A percentile compares a stretch with the other conserved stretches of the same genome.
These are phyloP conservation scores for Ophiobolus disseminans DNA, from an alignment of 2,329 filamentous ascomycete genomes.

Conservation along the genomic window DNA sequence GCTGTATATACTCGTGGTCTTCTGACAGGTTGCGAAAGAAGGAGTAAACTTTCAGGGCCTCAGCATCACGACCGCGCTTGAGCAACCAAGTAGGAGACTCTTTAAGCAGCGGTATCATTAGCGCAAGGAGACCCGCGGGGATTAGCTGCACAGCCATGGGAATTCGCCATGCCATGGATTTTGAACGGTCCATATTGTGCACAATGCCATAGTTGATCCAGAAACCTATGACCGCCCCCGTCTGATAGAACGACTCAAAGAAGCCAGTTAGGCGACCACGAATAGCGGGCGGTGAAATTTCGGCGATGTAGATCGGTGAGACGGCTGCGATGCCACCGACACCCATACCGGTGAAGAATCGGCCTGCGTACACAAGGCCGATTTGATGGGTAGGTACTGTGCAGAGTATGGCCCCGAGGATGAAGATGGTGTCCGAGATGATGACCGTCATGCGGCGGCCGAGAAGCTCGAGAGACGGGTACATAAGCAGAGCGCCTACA, in stretches of 20 bases:
- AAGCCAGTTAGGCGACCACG: conserved; percentile 70
- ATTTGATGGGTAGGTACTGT: conserved; percentile 45
- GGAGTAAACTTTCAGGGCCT: conserved; percentile 51
- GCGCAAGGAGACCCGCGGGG: conserved; percentile 46
- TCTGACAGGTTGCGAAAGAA: conserved; percentile 56
- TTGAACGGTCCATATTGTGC: conserved; percentile 51
- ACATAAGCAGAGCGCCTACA: conserved; percentile 60
- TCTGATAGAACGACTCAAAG: conserved; percentile 70
- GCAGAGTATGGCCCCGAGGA: conserved; percentile 50
- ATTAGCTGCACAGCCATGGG: conserved; percentile 61
- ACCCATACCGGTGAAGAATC: conserved; percentile 49
- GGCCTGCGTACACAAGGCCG: conserved; percentile 52
- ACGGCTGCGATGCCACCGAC: conserved; percentile 50
- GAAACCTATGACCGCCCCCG: conserved; percentile 60
- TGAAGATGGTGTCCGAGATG: conserved; percentile 55
- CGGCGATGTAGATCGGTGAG: conserved; percentile 48
- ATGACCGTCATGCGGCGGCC: conserved; percentile 61
- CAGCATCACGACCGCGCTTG: conserved; percentile 41
- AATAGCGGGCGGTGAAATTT: conserved; percentile 64
- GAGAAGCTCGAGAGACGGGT: conserved; percentile 53
- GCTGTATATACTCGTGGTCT: conserved; percentile 50
- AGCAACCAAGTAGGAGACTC: conserved; percentile 45
- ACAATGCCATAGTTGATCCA: conserved; percentile 53
- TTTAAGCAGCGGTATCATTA: conserved; percentile 43
- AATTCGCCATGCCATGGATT: conserved; percentile 67